Conservation (phyloP, 73 alveolate genomes). For the Paramecium sonneborni region DNA sequence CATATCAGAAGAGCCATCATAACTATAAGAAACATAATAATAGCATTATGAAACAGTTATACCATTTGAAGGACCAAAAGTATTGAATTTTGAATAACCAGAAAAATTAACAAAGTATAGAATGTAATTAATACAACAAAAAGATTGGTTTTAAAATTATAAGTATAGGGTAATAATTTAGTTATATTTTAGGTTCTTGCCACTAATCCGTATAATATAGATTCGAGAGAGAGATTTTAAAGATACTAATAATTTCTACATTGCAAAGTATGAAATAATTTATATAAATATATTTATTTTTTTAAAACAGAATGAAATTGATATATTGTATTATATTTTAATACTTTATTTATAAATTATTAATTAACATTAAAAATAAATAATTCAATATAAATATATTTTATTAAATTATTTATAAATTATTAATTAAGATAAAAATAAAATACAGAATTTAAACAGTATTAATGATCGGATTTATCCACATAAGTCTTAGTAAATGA, state of each 20-base stretch:
- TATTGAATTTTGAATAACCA: not conserved
- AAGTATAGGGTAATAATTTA: not conserved
- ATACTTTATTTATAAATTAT: too few relatives aligned
- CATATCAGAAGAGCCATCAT: not conserved
- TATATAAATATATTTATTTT: slow-evolving; percentile 6
- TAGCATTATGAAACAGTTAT: not conserved
- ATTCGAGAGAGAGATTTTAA: not conserved
- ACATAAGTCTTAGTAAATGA: too few relatives aligned
- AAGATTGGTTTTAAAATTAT: slow-evolving; percentile 19
- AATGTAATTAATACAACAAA: not conserved
- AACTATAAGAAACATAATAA: not conserved
- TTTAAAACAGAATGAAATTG: slow-evolving; percentile 8
- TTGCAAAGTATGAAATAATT: not conserved
- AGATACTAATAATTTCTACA: slow-evolving; percentile 2
- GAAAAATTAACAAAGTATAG: not conserved
- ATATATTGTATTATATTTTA: too few relatives aligned
- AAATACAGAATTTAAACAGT: not conserved
- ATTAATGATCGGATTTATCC: too few relatives aligned
- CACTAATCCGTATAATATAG: not conserved
- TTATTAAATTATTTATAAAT: too few relatives aligned
- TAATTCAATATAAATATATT: too few relatives aligned
- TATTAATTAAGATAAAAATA: too few relatives aligned
- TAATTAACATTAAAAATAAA: too few relatives aligned
- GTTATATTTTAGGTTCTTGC: not conserved
- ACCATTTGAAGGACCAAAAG: not conserved